Evolutionary conservation across 1,284 basidiomycete species (phyloP), one percentile per base, ranked within the genome.

Genomic region (Rhizoctonia solani): DNA sequence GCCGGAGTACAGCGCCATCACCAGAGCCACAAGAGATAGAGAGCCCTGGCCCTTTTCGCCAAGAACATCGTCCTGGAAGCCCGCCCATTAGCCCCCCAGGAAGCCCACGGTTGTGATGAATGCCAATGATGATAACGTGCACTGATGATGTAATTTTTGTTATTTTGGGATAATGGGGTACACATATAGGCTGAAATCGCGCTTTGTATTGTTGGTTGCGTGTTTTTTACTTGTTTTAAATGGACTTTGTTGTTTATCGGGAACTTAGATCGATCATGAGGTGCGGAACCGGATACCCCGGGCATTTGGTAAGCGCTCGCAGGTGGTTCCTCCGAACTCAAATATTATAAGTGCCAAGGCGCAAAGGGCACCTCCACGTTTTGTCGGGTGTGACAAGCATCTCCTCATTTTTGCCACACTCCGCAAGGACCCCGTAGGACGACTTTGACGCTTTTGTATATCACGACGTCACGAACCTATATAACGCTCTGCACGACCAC

Each of bases 401-500:
- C 42, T 59, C 55, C 55, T 59, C 55, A 37, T 47, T 59, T 30
- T 23, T 46, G 42, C 55, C 14, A 32, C 55, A 59, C 55, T 29
- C 23, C 54, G 9, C 8, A 16, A 8, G 37, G 37, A 39, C 8
- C 41, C 55, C 30, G 37, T 30, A n/a, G 41, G 41, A 21, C 8
- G 55, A 42, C 44, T 46, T 46, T 39, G 25, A 44, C 55, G 55
- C 6, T 19, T 54, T n/a, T 32, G 52, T 13, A 59, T 27, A 59
- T 59, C 55, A 47, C 55, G 55, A 59, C 55, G 55, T 59, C 55
- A 59, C 55, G 55, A 59, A 46, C 42, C 47, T 63, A 63, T 63
- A 63, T 63, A 63, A 63, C 59, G 59, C 32, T 37, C 32, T 14
- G 16, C 21, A 25, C 14, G 53, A 47, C 41, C 11, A n/a, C 34